Base-by-base conservation (phyloP, 495 filamentous ascomycete genomes). In the Neurospora discreta region DNA sequence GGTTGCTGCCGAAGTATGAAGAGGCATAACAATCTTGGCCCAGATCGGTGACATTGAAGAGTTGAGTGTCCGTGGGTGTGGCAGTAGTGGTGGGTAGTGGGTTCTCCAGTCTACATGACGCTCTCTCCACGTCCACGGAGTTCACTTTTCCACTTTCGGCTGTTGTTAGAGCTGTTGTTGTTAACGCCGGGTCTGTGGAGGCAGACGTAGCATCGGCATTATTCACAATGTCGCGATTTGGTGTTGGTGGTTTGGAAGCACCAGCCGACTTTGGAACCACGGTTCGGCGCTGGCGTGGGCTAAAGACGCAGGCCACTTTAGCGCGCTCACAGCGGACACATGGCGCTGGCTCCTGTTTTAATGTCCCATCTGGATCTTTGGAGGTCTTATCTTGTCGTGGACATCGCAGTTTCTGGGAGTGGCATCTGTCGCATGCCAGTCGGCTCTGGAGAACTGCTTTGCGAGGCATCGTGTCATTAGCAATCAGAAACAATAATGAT, bases 401-500 rank as follows among this genome's bases (percentile, higher is more conserved):
- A 39, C 71, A 73, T 20, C 68, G 68, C 16, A 73, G 68, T 46
- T 73, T 73, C 43, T 73, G 71, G 3, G 43, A 26, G 30, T 73
- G 71, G 16, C 71, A 73, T 38, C 71, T 68, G 26, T 73, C 71
- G 68, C 71, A 73, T 33, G 71, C 71, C 46, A 70, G 39, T 9
- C 71, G 71, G 30, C 65, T 70, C 16, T 73, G 68, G 0, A 69
- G 68, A 3, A 65, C 70, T n/a, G 68, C 9, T 69, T 70, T 44
- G 10, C 71, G 71, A 43, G 71, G 68, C 71, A 73, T 73, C 26
- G 5, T 60, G 23, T 1, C 1, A 16, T 60, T 2, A 0, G 23
- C 33, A 36, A 36, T 5, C 33, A 36, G 33, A 36, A 11, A 58
- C 46, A 58, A 15, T 11, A 16, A 58, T 15, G 1, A 60, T 8